Conservation (phyloP, 306 rosid species). For the Castanea sativa region DNA sequence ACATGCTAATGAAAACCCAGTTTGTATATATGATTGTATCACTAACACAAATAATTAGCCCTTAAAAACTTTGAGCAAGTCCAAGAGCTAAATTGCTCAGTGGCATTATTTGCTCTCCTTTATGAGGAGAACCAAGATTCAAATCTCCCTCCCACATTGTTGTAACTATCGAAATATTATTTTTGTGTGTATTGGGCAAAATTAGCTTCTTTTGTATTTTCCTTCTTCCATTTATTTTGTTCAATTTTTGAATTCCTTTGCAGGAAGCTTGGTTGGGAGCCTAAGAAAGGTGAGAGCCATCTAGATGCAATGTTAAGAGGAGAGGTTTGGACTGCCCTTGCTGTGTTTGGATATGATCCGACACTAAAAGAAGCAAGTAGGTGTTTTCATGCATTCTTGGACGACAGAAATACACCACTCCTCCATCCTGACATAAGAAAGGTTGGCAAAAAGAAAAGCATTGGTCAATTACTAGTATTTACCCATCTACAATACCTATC, state of each 20-base stretch:
- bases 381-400: conserved; percentile 72
- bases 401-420: conserved; percentile 73
- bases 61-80: background rate
- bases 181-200: too few relatives aligned
- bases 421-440: conserved; percentile 90
- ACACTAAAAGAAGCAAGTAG: conserved; percentile 75
- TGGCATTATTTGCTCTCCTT: too few relatives aligned
- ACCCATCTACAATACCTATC: conserved; percentile 3
- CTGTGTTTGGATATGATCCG: conserved; percentile 59
- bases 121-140: too few relatives aligned
- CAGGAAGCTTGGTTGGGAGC: conserved; percentile 97
- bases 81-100: too few relatives aligned
- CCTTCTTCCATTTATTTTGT: background rate
- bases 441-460: conserved; percentile 40
- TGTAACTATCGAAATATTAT: too few relatives aligned
- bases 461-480: conserved; percentile 9
- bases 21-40: background rate
- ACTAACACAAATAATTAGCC: background rate
- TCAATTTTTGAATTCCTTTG: conserved; percentile 15
- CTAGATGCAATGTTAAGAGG: conserved; percentile 95
- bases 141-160: too few relatives aligned
- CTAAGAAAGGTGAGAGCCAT: conserved; percentile 58
- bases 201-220: background rate
- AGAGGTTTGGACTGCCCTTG: conserved; percentile 79
- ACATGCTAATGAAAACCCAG: background rate